phyloP scores from a whole-genome alignment of 176 grass and related monocot species.

The Areca catechu region DNA sequence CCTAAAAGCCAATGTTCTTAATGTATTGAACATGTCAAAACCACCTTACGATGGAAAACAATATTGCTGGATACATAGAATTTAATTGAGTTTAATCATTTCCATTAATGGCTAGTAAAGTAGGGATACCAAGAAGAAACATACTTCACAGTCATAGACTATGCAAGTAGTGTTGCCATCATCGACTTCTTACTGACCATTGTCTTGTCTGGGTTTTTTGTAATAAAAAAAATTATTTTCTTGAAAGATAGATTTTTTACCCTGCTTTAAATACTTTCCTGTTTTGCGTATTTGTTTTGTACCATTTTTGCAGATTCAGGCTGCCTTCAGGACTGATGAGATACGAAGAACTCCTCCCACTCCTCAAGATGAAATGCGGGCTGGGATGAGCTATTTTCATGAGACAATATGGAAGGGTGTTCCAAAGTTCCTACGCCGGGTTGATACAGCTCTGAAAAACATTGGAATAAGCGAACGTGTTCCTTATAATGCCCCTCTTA shows the following conservation, averaged over 20 bases:
- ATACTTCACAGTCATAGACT: too few relatives aligned
- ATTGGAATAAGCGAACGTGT: slow-evolving; percentile 85
- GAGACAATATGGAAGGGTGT: slow-evolving; percentile 99
- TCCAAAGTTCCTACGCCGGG: slow-evolving; percentile 76
- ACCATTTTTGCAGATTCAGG: slow-evolving; percentile 65
- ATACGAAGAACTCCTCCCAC: slow-evolving; percentile 77
- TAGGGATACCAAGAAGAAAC: too few relatives aligned
- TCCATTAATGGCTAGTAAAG: too few relatives aligned
- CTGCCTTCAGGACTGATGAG: slow-evolving; percentile 94
- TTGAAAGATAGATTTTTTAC: background rate
- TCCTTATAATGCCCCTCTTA: slow-evolving; percentile 88
- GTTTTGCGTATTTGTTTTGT: background rate
- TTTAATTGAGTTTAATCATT: too few relatives aligned
- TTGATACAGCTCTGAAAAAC: slow-evolving; percentile 92
- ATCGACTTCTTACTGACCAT: too few relatives aligned
- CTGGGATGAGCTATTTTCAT: slow-evolving; percentile 97
- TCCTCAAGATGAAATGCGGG: slow-evolving; percentile 91
- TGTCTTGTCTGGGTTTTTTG: too few relatives aligned
- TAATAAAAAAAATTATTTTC: too few relatives aligned
- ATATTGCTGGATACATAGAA: too few relatives aligned
- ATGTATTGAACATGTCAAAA: too few relatives aligned
- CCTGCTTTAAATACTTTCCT: background rate
- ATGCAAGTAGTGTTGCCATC: too few relatives aligned
- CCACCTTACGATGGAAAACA: too few relatives aligned
- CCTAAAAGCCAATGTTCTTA: too few relatives aligned